A percentile compares a stretch with the other conserved stretches of the same genome.
phyloP scores from a whole-genome alignment of 164 flowering plant genomes.

The Dillenia suffruticosa region DNA sequence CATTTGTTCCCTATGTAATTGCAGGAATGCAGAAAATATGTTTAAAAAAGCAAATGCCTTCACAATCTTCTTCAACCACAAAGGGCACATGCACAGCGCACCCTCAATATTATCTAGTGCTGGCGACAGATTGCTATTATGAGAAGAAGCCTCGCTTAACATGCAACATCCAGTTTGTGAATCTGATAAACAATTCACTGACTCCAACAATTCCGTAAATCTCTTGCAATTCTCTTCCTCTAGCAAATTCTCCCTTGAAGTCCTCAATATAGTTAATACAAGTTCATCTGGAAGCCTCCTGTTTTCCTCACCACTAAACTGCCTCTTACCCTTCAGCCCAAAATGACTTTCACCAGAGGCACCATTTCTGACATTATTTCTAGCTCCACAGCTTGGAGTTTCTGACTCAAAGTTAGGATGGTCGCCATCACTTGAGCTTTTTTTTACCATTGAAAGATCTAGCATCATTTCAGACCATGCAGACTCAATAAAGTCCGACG shows the following conservation, averaged over 20 bases:
- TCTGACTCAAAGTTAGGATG: conserved; percentile 2
- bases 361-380: conserved; percentile 2
- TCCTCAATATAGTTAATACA: conserved; percentile 27
- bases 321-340: conserved; percentile 25
- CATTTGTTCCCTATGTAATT: conserved; percentile 26
- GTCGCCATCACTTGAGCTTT: conserved; percentile 8
- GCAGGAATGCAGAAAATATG: conserved; percentile 43
- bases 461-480: conserved; percentile 69
- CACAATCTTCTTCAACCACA: conserved; percentile 63
- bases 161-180: conserved; percentile 32
- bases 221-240: conserved; percentile 29
- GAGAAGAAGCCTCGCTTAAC: conserved; percentile 19
- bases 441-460: conserved; percentile 43
- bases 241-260: conserved; percentile 12
- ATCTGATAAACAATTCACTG: conserved; percentile 51
- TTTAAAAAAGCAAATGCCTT: conserved; percentile 65
- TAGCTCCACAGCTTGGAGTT: conserved; percentile 2
- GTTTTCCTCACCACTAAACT: conserved; percentile 2
- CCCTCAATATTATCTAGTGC: background rate
- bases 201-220: conserved; percentile 36
- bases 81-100: conserved; percentile 57
- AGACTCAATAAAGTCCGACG: conserved; percentile 42
- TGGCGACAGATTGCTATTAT: conserved; percentile 7
- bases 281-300: conserved; percentile 21
- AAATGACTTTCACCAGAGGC: conserved; percentile 2